These are phyloP conservation scores for Dichomitus squalens DNA, from an alignment of 1,284 basidiomycete genomes.

Conservation along the genomic window DNA sequence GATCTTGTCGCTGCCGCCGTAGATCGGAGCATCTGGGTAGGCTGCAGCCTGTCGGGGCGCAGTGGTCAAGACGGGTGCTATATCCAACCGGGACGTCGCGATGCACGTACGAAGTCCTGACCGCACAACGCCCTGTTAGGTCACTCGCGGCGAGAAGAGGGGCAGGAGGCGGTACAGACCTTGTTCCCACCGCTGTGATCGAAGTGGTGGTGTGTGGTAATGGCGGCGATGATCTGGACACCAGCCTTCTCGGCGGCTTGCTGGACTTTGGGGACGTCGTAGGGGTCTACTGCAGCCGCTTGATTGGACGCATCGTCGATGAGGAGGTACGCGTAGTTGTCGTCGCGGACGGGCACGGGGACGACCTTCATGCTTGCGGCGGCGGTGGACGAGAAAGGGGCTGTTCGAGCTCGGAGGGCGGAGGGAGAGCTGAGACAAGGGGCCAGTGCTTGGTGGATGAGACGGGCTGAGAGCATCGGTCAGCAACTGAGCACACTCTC, in stretches of 20 bases:
- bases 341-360: constrained; percentile 75
- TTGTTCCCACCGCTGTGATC: constrained; percentile 91
- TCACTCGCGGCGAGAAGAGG: neutral
- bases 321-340: constrained; percentile 91
- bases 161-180: constrained; percentile 40
- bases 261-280: constrained; percentile 77
- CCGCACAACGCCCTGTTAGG: neutral
- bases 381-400: constrained; percentile 30
- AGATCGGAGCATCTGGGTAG: constrained; percentile 77
- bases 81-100: no score
- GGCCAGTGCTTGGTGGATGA: constrained; percentile 2
- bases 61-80: neutral
- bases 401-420: neutral
- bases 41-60: constrained; percentile 47
- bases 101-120: constrained; percentile 56
- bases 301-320: constrained; percentile 71
- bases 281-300: constrained; percentile 84
- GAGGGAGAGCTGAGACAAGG: neutral
- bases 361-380: constrained; percentile 64
- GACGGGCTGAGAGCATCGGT: constrained; percentile 7
- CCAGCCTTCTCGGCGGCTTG: constrained; percentile 67
- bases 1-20: constrained; percentile 80
- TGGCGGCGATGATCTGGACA: constrained; percentile 72
- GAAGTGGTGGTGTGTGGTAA: constrained; percentile 89
- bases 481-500: constrained; percentile 4